Base-by-base conservation (phyloP, 176 grass and related monocot species). In the Ensete ventricosum region DNA sequence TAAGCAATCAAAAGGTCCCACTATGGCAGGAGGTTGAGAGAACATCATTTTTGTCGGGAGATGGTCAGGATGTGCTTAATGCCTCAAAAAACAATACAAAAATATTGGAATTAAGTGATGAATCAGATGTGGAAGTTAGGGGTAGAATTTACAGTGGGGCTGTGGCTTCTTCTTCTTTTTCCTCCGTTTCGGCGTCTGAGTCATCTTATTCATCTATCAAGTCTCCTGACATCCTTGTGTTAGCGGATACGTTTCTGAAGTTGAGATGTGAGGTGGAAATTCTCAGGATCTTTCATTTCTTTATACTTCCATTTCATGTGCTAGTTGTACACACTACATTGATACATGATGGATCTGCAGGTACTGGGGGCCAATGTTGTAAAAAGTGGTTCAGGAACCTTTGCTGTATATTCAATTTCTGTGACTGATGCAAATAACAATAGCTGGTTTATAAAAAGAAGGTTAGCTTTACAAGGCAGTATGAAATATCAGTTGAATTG, bases 391-490 rank as follows among this genome's bases (percentile, higher is more conserved):
- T 99, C 91, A 68, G 96, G 96, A 79, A 91, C 87, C 82, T 89
- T 99, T 91, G 96, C 91, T 66, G 91, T 99, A 14, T 99, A 99
- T 89, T 95, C 96, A 68, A 81, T 99, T 75, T 88, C 91, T 0
- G 96, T 99, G 57, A 86, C 86, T 0, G 91, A 99, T 86, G 88
- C 82, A 82, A 99, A 92, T 75, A 80, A 74, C 76, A 86, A 91
- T 74, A 99, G 83, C 79, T 99, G 96, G 96, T 95, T 91, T 67
- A 99, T 99, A 60, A 99, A 99, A 79, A 87, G 96, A 77, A 99
- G 96, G 96, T 99, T 25, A 4, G 48, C 9, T 70, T 70, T 2
- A 8, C 20, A 50, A 17, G 67, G 67, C 67, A n/a, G 14, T 70
- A 51, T 70, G 67, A 21, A 2, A 21, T 70, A 21, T 12, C 9